Conservation (phyloP, 78 protist genomes). For the Acrasis kona region DNA sequence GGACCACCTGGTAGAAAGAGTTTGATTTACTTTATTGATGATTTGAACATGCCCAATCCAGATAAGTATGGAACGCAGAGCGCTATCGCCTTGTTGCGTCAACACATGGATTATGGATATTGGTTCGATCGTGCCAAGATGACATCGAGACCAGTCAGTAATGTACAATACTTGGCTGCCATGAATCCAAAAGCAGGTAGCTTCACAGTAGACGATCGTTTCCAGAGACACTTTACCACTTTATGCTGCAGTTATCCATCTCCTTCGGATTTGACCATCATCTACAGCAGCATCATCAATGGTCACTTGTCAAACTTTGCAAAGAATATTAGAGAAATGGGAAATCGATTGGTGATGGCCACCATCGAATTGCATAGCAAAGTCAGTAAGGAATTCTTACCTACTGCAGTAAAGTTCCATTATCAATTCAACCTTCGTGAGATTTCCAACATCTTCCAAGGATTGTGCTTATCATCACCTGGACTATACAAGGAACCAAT, state of each 20-base stretch:
- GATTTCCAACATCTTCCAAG: slow-evolving; percentile 38
- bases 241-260: slow-evolving; percentile 44
- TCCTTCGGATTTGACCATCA: neutral
- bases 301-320: slow-evolving; percentile 14
- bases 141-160: slow-evolving; percentile 10
- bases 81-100: slow-evolving; percentile 67
- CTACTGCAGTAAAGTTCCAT: slow-evolving; percentile 81
- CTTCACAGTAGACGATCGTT: slow-evolving; percentile 47
- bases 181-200: slow-evolving; percentile 79
- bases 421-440: slow-evolving; percentile 79
- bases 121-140: slow-evolving; percentile 31
- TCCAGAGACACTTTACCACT: slow-evolving; percentile 58
- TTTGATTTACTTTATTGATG: slow-evolving; percentile 61
- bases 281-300: slow-evolving; percentile 23
- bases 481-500: slow-evolving; percentile 14
- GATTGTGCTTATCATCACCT: slow-evolving; percentile 9
- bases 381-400: slow-evolving; percentile 45
- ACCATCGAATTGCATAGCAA: slow-evolving; percentile 32
- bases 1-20: slow-evolving; percentile 59
- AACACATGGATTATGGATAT: slow-evolving; percentile 44
- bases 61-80: slow-evolving; percentile 81
- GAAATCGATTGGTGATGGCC: slow-evolving; percentile 16
- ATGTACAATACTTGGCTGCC: slow-evolving; percentile 33
- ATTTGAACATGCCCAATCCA: slow-evolving; percentile 68
- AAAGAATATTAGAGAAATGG: neutral